Conservation (phyloP, 345 rosid species). For the Melastoma malabathricum region DNA sequence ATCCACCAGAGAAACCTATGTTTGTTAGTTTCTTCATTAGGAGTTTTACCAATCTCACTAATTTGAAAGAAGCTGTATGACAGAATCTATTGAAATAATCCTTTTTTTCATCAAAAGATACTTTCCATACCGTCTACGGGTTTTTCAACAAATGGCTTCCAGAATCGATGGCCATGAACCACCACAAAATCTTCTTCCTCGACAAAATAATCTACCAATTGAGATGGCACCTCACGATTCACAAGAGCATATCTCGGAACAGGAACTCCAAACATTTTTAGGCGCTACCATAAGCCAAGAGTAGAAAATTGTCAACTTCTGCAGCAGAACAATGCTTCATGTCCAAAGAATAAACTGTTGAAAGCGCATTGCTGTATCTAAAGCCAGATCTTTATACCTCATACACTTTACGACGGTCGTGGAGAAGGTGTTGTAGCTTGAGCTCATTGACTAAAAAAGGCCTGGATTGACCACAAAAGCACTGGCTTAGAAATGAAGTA, state of each 20-base stretch:
- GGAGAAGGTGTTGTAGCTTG: constrained; percentile 88
- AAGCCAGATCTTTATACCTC: constrained; percentile 38
- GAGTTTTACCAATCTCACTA: too few species aligned
- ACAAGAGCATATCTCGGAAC: constrained; percentile 96
- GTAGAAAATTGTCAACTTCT: neutral
- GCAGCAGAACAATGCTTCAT: too few species aligned
- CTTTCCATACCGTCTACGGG: constrained; percentile 70
- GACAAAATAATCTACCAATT: constrained; percentile 66
- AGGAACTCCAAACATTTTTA: constrained; percentile 83
- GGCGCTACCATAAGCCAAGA: constrained; percentile 32
- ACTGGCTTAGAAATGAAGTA: too few species aligned
- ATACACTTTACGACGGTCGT: constrained; percentile 92
- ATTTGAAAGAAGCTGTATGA: too few species aligned
- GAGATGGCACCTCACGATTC: constrained; percentile 61
- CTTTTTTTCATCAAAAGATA: neutral
- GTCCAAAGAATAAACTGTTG: too few species aligned
- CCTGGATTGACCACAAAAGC: constrained; percentile 1
- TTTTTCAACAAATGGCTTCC: constrained; percentile 99
- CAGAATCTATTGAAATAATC: too few species aligned
- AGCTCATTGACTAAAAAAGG: constrained; percentile 92
- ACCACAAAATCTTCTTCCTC: constrained; percentile 98
- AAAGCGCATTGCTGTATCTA: too few species aligned
- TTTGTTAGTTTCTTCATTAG: too few species aligned
- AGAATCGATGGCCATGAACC: constrained; percentile 80
- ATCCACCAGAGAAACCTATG: too few species aligned